Base-by-base conservation (phyloP, 352 stramenopile genomes). In the Thalassiosira delicatula region DNA sequence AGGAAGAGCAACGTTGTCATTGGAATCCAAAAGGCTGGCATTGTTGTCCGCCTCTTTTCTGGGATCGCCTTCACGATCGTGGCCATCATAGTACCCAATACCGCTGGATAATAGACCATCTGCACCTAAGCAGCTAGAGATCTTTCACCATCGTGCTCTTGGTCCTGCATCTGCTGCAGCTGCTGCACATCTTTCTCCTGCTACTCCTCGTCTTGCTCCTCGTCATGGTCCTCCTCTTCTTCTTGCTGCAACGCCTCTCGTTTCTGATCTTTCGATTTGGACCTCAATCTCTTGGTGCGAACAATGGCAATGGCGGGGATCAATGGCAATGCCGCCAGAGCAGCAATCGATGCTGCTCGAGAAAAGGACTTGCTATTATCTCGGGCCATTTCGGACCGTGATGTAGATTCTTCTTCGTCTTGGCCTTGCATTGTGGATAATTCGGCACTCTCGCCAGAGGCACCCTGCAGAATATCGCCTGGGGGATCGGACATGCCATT, bases 1-100 rank as follows among this genome's bases (percentile, higher is more conserved):
- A 49, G 33, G 7, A 3, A 11, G n/a, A 19, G 8, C 40, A 8
- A 46, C 72, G 7, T 27, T 7, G 46, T 12, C 19, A 56, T 25
- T 32, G 29, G 27, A 30, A 42, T 60, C 27, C 29, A 67, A 59
- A 4, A 79, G 42, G 30, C 74, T 54, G 21, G 21, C 66, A 27
- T 71, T 37, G 25, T 78, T 14, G 29, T 54, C 14, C 12, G 71
- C 60, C 2, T 61, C 30, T 9, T 80, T 23, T 0, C 68, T 4
- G 54, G 82, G 61, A 21, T 69, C 53, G 1, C 83, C 71, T 5
- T 77, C 72, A n/a, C 75, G 82, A 0, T 69, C 57, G 8, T 82
- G 74, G 14, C 71, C 80, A 79, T 92, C 88, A 56, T 92, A 92
- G 63, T 91, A 92, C 27, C 78, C 82, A 57, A 90, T 90, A 25